phyloP scores from a whole-genome alignment of 225 moss, liverwort and hornwort genomes.

The Anthoceros angustus region DNA sequence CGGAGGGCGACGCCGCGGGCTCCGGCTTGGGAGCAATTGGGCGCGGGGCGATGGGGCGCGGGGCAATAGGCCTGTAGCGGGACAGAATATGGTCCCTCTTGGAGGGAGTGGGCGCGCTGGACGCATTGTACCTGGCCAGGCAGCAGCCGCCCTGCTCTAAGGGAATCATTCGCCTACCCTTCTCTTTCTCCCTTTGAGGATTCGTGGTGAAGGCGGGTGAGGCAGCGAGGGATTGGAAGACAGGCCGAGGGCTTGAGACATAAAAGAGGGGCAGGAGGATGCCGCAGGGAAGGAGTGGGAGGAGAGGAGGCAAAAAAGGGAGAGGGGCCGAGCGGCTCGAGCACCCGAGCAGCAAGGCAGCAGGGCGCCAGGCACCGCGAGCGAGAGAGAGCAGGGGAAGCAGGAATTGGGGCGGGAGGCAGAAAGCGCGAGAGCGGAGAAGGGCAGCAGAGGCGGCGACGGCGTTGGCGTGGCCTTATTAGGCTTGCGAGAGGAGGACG shows the following conservation, averaged over 20 bases:
- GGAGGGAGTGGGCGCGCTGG: conserved; percentile 30
- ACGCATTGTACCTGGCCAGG: conserved; percentile 23
- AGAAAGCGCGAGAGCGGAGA: too few species aligned
- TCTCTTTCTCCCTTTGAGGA: conserved; percentile 5
- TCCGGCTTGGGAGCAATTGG: conserved; percentile 26
- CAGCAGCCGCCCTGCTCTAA: conserved; percentile 32
- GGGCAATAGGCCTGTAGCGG: conserved; percentile 81
- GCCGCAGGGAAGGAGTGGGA: too few species aligned
- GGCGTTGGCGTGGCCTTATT: too few species aligned
- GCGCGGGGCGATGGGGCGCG: conserved; percentile 30
- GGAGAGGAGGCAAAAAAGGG: too few species aligned
- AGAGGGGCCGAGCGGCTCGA: too few species aligned
- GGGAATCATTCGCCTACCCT: conserved; percentile 11
- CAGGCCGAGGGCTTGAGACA: conserved; percentile 1
- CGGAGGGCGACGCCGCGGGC: conserved; percentile 34
- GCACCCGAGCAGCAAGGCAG: too few species aligned
- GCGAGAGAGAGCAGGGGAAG: too few species aligned
- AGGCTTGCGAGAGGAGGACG: too few species aligned
- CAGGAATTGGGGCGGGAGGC: too few species aligned
- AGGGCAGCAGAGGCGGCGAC: too few species aligned
- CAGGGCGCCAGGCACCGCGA: too few species aligned
- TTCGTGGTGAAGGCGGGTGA: background rate
- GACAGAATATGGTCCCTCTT: conserved; percentile 67
- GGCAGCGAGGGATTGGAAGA: background rate
- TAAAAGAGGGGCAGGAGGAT: background rate